Conservation (phyloP, 441 rosid genomes). For the Populus hybrid region DNA sequence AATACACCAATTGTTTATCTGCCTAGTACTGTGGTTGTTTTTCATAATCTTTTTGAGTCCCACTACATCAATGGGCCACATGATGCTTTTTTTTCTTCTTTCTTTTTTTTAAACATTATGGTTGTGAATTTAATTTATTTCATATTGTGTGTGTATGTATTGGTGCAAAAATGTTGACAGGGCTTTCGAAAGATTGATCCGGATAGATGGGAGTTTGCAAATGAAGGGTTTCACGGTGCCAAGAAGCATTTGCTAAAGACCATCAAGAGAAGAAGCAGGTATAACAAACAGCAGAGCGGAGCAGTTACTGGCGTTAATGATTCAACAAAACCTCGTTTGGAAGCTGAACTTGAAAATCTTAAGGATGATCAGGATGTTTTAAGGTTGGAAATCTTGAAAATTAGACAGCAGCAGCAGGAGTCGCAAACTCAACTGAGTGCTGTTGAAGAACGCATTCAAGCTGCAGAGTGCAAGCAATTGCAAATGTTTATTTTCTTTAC, state of each 20-base stretch:
- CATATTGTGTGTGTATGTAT: not conserved
- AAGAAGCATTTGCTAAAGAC: constrained; percentile 63
- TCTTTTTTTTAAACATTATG: not conserved
- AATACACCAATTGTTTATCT: not conserved
- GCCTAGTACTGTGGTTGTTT: not conserved
- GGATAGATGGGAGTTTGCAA: constrained; percentile 73
- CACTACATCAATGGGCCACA: not conserved
- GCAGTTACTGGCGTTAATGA: not conserved
- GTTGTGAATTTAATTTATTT: not conserved
- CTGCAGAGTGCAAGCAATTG: constrained; percentile 46
- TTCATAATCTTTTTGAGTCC: not conserved
- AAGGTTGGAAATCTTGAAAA: constrained; percentile 44
- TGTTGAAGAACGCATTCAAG: constrained; percentile 41
- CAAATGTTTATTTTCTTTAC: constrained; percentile 50
- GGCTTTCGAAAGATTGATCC: constrained; percentile 72
- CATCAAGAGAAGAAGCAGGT: constrained; percentile 59
- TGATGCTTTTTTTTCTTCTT: not conserved
- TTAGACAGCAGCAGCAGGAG: constrained; percentile 42
- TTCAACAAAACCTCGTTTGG: constrained; percentile 19
- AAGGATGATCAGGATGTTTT: constrained; percentile 44
- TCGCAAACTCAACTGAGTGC: constrained; percentile 35
- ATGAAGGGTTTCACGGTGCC: constrained; percentile 60
- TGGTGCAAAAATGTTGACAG: constrained; percentile 31
- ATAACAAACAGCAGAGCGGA: constrained; percentile 29
- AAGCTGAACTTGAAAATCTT: constrained; percentile 37